A percentile compares a stretch with the other conserved stretches of the same genome.
Conservation (phyloP, 352 stramenopile genomes). For the Lagenidium giganteum region DNA sequence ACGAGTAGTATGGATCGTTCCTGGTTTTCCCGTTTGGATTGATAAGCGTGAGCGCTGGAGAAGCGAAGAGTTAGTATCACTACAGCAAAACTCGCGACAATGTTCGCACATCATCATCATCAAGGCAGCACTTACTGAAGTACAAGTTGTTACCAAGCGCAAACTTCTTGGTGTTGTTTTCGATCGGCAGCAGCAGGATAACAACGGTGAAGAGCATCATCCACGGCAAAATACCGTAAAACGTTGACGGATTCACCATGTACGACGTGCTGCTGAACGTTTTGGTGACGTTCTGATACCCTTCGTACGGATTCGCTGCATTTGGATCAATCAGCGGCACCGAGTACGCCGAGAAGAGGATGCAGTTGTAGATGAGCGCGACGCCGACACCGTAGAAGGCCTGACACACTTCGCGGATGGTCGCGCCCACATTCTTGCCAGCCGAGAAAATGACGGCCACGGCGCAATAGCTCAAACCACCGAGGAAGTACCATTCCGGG, state of each 20-base stretch:
- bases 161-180: slow-evolving; percentile 86
- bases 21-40: too few relatives aligned
- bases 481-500: slow-evolving; percentile 58
- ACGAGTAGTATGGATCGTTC: too few relatives aligned
- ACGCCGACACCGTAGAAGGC: slow-evolving; percentile 76
- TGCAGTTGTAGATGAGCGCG: slow-evolving; percentile 73
- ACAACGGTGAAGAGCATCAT: slow-evolving; percentile 71
- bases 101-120: too few relatives aligned
- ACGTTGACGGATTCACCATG: slow-evolving; percentile 70
- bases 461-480: slow-evolving; percentile 73
- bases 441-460: slow-evolving; percentile 75
- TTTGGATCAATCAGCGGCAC: slow-evolving; percentile 33
- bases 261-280: slow-evolving; percentile 59
- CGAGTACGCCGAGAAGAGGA: slow-evolving; percentile 47
- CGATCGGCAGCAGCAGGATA: slow-evolving; percentile 54
- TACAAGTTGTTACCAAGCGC: slow-evolving; percentile 79
- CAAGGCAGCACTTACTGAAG: slow-evolving; percentile 48
- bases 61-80: slow-evolving; percentile 1
- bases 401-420: slow-evolving; percentile 62
- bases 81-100: neutral
- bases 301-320: slow-evolving; percentile 26
- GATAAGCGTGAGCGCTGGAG: slow-evolving; percentile 64
- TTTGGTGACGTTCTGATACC: slow-evolving; percentile 53
- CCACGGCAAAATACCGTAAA: slow-evolving; percentile 64
- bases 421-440: slow-evolving; percentile 65